phyloP scores from a whole-genome alignment of 2,329 filamentous ascomycete species.

The Pleurostoma richardsiae region DNA sequence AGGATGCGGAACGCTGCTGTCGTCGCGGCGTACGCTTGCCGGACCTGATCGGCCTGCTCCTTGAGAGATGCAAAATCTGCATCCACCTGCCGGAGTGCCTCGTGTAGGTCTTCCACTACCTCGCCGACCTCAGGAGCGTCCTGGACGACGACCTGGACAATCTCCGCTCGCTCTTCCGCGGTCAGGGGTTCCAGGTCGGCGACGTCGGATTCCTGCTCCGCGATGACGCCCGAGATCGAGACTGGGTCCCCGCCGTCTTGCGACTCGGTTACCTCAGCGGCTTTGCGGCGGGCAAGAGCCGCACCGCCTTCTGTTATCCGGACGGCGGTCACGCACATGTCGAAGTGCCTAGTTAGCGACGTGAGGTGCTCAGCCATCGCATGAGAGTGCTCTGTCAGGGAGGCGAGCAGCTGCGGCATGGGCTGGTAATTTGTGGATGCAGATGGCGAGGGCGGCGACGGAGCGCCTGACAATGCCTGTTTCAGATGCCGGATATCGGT shows the following conservation, averaged over 20 bases:
- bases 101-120: slow-evolving; percentile 66
- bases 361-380: slow-evolving; percentile 78
- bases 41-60: slow-evolving; percentile 54
- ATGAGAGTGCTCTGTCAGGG: slow-evolving; percentile 69
- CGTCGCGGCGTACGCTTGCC: slow-evolving; percentile 51
- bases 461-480: slow-evolving; percentile 44
- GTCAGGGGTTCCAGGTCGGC: slow-evolving; percentile 63
- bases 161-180: slow-evolving; percentile 71
- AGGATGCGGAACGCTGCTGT: slow-evolving; percentile 61
- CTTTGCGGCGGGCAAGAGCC: slow-evolving; percentile 47
- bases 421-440: slow-evolving; percentile 30
- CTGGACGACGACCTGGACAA: slow-evolving; percentile 73
- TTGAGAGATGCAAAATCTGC: slow-evolving; percentile 58
- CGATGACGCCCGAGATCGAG: slow-evolving; percentile 63
- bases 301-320: slow-evolving; percentile 54
- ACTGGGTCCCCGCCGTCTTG: slow-evolving; percentile 32
- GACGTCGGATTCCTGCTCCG: slow-evolving; percentile 47
- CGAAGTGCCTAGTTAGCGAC: slow-evolving; percentile 81
- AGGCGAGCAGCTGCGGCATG: slow-evolving; percentile 50
- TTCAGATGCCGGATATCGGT: slow-evolving; percentile 64
- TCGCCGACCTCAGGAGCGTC: slow-evolving; percentile 65
- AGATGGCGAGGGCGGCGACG: slow-evolving; percentile 24
- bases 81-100: slow-evolving; percentile 74
- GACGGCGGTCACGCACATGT: slow-evolving; percentile 86
- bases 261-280: slow-evolving; percentile 55